These are phyloP conservation scores for Aphanomyces astaci DNA, from an alignment of 352 stramenopile species.

Conservation along the genomic window DNA sequence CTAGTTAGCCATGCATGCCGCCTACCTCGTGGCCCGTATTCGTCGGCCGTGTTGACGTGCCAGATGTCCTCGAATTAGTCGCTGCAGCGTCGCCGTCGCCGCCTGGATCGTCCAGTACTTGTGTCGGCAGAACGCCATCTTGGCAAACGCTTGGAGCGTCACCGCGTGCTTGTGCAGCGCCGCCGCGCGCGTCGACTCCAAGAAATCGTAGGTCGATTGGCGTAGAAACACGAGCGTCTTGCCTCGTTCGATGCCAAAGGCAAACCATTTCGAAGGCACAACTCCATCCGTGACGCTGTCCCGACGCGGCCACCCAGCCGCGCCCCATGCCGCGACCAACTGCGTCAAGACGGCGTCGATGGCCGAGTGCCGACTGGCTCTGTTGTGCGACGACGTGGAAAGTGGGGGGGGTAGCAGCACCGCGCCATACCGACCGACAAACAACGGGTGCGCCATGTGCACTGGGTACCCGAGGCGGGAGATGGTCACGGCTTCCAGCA, in stretches of 20 bases:
- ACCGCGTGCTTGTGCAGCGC: slow-evolving; percentile 29
- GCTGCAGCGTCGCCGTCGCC: slow-evolving; percentile 32
- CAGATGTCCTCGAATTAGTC: slow-evolving; percentile 32
- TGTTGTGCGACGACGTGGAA: neutral
- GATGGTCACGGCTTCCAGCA: slow-evolving; percentile 79
- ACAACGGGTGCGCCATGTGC: slow-evolving; percentile 60
- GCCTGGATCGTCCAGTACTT: neutral
- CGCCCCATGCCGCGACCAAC: slow-evolving; percentile 13
- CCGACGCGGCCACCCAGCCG: neutral
- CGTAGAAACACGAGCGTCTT: slow-evolving; percentile 65
- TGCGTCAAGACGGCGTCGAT: slow-evolving; percentile 30
- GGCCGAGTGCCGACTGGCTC: neutral
- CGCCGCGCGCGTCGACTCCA: slow-evolving; percentile 43
- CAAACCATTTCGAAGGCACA: slow-evolving; percentile 34
- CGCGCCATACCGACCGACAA: slow-evolving; percentile 47
- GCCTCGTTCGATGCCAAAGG: slow-evolving; percentile 35
- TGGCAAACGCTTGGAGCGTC: slow-evolving; percentile 35
- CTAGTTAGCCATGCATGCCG: too few species aligned
- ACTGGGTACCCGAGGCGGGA: slow-evolving; percentile 77
- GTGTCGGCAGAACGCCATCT: slow-evolving; percentile 7
- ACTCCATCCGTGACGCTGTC: too few species aligned
- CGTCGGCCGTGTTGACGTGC: slow-evolving; percentile 23
- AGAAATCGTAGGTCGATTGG: slow-evolving; percentile 49
- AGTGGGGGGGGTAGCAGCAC: slow-evolving; percentile 24
- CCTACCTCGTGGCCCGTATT: slow-evolving; percentile 26